phyloP scores from a whole-genome alignment of 2,329 filamentous ascomycete genomes.

The Alternaria sp. region DNA sequence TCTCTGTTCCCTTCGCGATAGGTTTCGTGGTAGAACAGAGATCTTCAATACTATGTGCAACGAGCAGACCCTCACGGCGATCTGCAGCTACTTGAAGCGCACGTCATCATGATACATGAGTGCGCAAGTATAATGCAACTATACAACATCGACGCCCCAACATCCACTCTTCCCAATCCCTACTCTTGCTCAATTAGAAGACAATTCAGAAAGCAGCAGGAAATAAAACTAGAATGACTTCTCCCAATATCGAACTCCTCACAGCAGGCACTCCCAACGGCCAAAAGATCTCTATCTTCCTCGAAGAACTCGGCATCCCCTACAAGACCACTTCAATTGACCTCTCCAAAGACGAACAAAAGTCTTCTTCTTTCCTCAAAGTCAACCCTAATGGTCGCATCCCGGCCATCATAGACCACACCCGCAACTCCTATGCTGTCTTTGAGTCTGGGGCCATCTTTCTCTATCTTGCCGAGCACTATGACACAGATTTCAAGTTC shows the following conservation, averaged over 20 bases:
- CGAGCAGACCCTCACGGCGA: not conserved
- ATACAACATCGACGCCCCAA: conserved; percentile 13
- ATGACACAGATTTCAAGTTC: conserved; percentile 80
- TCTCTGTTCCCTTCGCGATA: not conserved
- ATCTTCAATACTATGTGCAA: not conserved
- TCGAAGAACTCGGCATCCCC: conserved; percentile 74
- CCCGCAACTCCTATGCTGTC: conserved; percentile 72
- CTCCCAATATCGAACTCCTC: conserved; percentile 70
- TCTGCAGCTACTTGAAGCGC: not conserved
- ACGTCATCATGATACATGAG: conserved; percentile 5
- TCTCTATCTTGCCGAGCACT: conserved; percentile 80
- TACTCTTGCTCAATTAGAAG: not conserved
- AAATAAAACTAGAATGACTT: conserved; percentile 44
- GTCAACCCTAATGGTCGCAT: conserved; percentile 93
- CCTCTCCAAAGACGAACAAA: conserved; percentile 74
- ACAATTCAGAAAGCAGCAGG: not conserved
- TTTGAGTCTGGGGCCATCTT: conserved; percentile 86
- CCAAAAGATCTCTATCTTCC: conserved; percentile 82
- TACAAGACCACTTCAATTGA: conserved; percentile 59
- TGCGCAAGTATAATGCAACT: not conserved
- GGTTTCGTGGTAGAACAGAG: not conserved
- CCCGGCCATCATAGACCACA: conserved; percentile 79
- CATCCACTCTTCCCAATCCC: not conserved
- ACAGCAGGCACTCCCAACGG: conserved; percentile 87
- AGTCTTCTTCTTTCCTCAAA: conserved; percentile 80